Evolutionary conservation across 495 filamentous ascomycete species (phyloP), one percentile per base, ranked within the genome.

Genomic region (Staphylotrichum tortipilum): DNA sequence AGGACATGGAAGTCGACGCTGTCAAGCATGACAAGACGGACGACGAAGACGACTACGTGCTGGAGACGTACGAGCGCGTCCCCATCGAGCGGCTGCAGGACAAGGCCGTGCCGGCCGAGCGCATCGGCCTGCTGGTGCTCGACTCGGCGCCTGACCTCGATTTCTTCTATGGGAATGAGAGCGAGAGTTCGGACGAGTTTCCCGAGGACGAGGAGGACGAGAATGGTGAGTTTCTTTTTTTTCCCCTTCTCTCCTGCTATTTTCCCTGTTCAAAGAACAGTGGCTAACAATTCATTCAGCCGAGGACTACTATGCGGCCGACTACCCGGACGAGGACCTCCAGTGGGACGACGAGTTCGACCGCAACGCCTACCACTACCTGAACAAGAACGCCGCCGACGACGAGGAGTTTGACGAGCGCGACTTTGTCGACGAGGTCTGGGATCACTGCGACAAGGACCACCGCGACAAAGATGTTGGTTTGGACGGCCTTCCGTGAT

Each of bases 281-380:
- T 7, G 35, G 31, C 49, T 52, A 24, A 50, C 53, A 3, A 7
- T 12, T 24, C 14, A 35, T 47, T n/a, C 39, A 78, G 76, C 75
- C 33, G 76, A 79, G 57, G 72, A 78, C 55, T 72, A 78, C 51
- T 76, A 77, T 45, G 59, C 71, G 1, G 68, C 72, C 8, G 76
- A 79, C 35, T 79, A 79, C 37, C 76, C 76, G 7, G 75, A 79
- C 30, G 75, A 79, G 18, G 76, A 79, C 38, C 68, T 79, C 12
- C 74, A 69, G 6, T 73, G 71, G 41, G 74, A 77, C 45, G 76
- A 79, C 52, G 74, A 78, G 47, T 73, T 64, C 40, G 69, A 57
- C 34, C 57, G 60, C 0, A 68, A 76, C 38, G 54, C 75, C 4
- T 78, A 76, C 46, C 52, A 58, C 6, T 78, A 67, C 49, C 57